phyloP scores from a whole-genome alignment of 306 rosid genomes.

The Trifolium dubium region DNA sequence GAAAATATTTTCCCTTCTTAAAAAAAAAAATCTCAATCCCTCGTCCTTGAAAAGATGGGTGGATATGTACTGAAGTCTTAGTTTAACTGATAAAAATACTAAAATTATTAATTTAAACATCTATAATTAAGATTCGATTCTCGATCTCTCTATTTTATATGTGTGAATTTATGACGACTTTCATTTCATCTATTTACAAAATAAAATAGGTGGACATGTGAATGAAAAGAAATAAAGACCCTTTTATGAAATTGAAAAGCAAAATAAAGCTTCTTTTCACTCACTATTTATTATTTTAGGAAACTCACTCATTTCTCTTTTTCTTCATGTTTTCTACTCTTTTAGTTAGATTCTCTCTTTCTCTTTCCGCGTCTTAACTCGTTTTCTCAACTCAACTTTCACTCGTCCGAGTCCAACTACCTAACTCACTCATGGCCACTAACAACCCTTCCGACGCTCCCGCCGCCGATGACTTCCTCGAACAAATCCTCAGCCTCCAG shows the following conservation, averaged over 20 bases:
- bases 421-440: constrained; percentile 61
- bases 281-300: not conserved
- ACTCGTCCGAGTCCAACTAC: constrained; percentile 41
- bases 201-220: not conserved
- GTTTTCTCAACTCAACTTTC: constrained; percentile 35
- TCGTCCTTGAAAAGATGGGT: too few relatives aligned
- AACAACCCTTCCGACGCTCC: constrained; percentile 80
- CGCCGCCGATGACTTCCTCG: constrained; percentile 84
- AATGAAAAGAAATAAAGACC: not conserved
- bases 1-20: too few relatives aligned
- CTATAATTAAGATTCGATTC: too few relatives aligned
- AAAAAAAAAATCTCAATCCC: too few relatives aligned
- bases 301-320: not conserved
- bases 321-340: too few relatives aligned
- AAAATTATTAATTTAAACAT: too few relatives aligned
- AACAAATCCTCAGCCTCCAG: constrained; percentile 86
- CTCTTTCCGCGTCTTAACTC: constrained; percentile 36
- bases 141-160: too few relatives aligned
- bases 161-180: too few relatives aligned
- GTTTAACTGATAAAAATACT: too few relatives aligned
- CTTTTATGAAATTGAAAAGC: not conserved
- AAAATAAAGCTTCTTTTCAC: not conserved
- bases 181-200: too few relatives aligned
- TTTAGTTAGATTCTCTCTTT: not conserved
- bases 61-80: too few relatives aligned